Percentiles rank a stretch among this genome's conserved stretches.
phyloP scores from a whole-genome alignment of 2,329 filamentous ascomycete species.

The Paracorniculantispora psalliotae region DNA sequence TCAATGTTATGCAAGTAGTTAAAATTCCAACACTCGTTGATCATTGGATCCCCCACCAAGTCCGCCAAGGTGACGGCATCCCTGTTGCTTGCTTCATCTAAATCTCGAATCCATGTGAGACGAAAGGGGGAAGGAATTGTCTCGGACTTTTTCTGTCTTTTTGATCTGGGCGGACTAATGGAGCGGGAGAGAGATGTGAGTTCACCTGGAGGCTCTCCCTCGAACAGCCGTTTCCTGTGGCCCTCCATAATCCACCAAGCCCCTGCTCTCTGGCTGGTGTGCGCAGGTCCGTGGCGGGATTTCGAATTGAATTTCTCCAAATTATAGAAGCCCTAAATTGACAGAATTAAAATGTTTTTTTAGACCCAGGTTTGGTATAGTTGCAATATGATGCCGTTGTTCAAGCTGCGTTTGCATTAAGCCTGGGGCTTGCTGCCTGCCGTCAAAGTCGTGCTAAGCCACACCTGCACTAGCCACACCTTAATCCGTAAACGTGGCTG shows the following conservation, averaged over 20 bases:
- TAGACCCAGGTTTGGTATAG: too few species aligned
- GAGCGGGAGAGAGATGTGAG: conserved; percentile 30
- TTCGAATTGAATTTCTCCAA: too few species aligned
- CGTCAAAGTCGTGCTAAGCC: neutral
- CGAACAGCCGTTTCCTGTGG: conserved; percentile 1
- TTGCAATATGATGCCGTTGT: neutral
- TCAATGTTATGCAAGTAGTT: conserved; percentile 60
- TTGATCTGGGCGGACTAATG: conserved; percentile 42
- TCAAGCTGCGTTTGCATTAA: neutral
- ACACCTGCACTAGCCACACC: conserved; percentile 1
- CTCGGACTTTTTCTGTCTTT: conserved; percentile 21
- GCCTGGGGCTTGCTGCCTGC: neutral
- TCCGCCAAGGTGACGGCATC: conserved; percentile 62
- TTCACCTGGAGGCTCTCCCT: neutral
- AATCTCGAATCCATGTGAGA: conserved; percentile 63
- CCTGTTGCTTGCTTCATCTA: conserved; percentile 54
- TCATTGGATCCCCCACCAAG: conserved; percentile 68
- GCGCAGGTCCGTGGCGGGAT: neutral
- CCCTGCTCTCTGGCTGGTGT: neutral
- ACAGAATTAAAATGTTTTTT: too few species aligned
- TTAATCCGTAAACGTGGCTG: neutral
- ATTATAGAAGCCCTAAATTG: too few species aligned
- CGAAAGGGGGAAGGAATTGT: conserved; percentile 60
- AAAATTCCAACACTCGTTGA: conserved; percentile 67
- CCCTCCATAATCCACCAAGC: neutral